Conservation (phyloP, 2,329 filamentous ascomycete genomes). For the Trichoderma lentiforme region DNA sequence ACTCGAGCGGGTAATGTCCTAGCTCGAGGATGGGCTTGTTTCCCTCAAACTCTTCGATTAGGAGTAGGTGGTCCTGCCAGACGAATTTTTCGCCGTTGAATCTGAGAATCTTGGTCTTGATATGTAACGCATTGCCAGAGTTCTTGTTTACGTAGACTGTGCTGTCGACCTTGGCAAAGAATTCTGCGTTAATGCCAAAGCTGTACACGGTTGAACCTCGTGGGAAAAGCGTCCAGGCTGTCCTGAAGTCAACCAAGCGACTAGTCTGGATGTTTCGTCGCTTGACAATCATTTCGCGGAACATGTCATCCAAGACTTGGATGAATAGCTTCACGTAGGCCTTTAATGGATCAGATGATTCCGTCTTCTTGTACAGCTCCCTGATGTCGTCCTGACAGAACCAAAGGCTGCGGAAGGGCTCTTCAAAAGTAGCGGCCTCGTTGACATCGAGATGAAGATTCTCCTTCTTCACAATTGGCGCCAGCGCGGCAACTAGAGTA, state of each 20-base stretch:
- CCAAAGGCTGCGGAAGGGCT: conserved; percentile 42
- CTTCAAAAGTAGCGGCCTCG: conserved; percentile 35
- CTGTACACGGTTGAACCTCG: conserved; percentile 38
- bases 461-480: conserved; percentile 42
- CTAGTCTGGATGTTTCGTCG: conserved; percentile 35
- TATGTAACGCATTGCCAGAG: conserved; percentile 21
- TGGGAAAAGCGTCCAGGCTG: conserved; percentile 46
- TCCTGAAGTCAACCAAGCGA: conserved; percentile 40
- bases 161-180: conserved; percentile 38
- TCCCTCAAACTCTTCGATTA: conserved; percentile 35
- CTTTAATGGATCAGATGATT: conserved; percentile 30
- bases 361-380: conserved; percentile 29
- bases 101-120: conserved; percentile 34
- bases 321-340: conserved; percentile 41
- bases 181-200: conserved; percentile 39
- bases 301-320: conserved; percentile 41
- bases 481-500: conserved; percentile 40
- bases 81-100: conserved; percentile 42
- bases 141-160: conserved; percentile 29
- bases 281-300: conserved; percentile 38
- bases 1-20: conserved; percentile 36
- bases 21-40: conserved; percentile 42
- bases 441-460: conserved; percentile 37
- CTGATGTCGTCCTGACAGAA: conserved; percentile 44
- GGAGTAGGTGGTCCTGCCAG: conserved; percentile 36